Evolutionary conservation across 441 rosid species (phyloP).

Genomic region (Pelargonium citronellum): DNA sequence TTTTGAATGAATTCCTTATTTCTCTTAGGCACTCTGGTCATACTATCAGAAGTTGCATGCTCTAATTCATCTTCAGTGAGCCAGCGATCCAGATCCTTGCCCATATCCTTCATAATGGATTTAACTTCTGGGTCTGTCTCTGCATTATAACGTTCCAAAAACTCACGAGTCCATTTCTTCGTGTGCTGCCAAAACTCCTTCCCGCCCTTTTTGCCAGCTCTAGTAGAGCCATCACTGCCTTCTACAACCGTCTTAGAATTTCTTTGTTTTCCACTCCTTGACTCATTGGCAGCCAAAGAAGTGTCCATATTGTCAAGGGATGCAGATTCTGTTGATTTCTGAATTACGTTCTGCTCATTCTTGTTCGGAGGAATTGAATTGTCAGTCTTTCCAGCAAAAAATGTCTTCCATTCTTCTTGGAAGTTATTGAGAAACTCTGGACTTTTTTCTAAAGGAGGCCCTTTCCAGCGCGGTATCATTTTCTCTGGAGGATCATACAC

Average conservation of each 20-base stretch:
- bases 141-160: slow-evolving; percentile 67
- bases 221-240: slow-evolving; percentile 81
- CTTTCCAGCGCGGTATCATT: slow-evolving; percentile 83
- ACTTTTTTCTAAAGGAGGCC: slow-evolving; percentile 52
- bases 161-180: slow-evolving; percentile 86
- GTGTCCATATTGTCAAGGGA: slow-evolving; percentile 24
- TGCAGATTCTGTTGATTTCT: slow-evolving; percentile 31
- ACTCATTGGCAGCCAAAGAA: slow-evolving; percentile 33
- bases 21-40: slow-evolving; percentile 49
- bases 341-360: slow-evolving; percentile 37
- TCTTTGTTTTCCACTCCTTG: slow-evolving; percentile 31
- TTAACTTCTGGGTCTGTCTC: slow-evolving; percentile 81
- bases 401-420: slow-evolving; percentile 44
- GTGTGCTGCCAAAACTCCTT: slow-evolving; percentile 93
- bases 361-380: slow-evolving; percentile 30
- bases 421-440: slow-evolving; percentile 49
- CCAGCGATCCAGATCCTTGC: slow-evolving; percentile 90
- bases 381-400: slow-evolving; percentile 34
- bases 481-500: slow-evolving; percentile 75
- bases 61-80: slow-evolving; percentile 80
- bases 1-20: slow-evolving; percentile 67
- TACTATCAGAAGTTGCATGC: slow-evolving; percentile 62
- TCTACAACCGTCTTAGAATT: slow-evolving; percentile 57
- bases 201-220: slow-evolving; percentile 69
- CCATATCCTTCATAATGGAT: slow-evolving; percentile 74